Conservation (phyloP, 2,329 filamentous ascomycete species). For the Trichoderma sp. region DNA sequence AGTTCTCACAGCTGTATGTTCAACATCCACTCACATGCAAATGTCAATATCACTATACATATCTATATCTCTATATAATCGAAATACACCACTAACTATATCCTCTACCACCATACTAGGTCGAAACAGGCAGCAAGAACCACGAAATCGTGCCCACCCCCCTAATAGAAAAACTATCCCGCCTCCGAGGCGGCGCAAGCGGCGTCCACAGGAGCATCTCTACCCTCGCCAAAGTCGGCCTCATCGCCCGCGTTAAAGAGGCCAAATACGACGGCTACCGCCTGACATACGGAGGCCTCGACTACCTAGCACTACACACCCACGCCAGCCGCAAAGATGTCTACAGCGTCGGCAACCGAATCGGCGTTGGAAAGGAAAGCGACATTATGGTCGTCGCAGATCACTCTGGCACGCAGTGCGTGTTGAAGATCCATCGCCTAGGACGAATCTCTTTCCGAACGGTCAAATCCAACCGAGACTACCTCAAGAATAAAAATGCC, state of each 20-base stretch:
- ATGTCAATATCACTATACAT: neutral
- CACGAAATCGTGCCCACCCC: slow-evolving; percentile 95
- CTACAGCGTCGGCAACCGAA: slow-evolving; percentile 91
- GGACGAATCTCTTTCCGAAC: slow-evolving; percentile 96
- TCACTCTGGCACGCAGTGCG: slow-evolving; percentile 71
- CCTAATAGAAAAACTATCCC: slow-evolving; percentile 80
- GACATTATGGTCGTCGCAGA: slow-evolving; percentile 95
- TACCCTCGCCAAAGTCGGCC: slow-evolving; percentile 82
- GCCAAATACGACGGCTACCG: slow-evolving; percentile 97
- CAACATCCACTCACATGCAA: neutral
- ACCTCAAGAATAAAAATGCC: slow-evolving; percentile 76
- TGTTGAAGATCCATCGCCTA: slow-evolving; percentile 94
- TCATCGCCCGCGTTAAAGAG: slow-evolving; percentile 93
- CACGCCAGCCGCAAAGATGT: slow-evolving; percentile 78
- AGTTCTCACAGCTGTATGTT: slow-evolving; percentile 82
- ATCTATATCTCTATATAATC: neutral
- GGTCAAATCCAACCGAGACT: slow-evolving; percentile 94
- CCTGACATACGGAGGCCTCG: slow-evolving; percentile 91
- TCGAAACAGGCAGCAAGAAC: slow-evolving; percentile 92
- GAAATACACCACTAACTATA: neutral
- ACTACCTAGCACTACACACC: slow-evolving; percentile 94
- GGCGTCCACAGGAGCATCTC: slow-evolving; percentile 88
- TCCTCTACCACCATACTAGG: slow-evolving; percentile 51
- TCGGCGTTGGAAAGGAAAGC: slow-evolving; percentile 96
- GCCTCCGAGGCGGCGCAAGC: slow-evolving; percentile 73